phyloP scores from a whole-genome alignment of 2,329 filamentous ascomycete species.

The Aspergillus costaricaensis region DNA sequence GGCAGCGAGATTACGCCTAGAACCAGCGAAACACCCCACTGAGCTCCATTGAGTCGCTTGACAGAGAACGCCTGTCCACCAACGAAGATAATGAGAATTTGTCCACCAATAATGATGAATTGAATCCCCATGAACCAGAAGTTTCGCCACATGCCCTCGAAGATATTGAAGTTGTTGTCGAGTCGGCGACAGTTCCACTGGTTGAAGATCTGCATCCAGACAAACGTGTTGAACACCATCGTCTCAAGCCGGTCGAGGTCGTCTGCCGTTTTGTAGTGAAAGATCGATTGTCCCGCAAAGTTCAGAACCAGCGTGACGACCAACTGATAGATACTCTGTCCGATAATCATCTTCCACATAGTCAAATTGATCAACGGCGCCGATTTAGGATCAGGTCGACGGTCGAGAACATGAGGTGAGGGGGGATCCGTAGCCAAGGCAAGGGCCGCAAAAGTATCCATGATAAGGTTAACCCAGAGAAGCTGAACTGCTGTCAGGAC shows the following conservation, averaged over 20 bases:
- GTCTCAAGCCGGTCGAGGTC: conserved; percentile 35
- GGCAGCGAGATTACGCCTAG: conserved; percentile 69
- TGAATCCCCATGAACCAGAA: conserved; percentile 62
- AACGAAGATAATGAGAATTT: conserved; percentile 71
- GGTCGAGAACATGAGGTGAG: conserved; percentile 58
- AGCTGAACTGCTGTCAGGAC: conserved; percentile 68
- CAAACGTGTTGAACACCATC: conserved; percentile 49
- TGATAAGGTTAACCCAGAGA: conserved; percentile 70
- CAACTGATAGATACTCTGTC: conserved; percentile 47
- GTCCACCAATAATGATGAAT: conserved; percentile 66
- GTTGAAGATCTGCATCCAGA: conserved; percentile 54
- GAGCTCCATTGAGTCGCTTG: conserved; percentile 59
- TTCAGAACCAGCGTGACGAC: conserved; percentile 49
- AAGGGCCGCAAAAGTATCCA: conserved; percentile 69
- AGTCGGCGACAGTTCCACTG: conserved; percentile 51
- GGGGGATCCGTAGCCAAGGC: conserved; percentile 67
- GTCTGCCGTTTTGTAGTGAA: conserved; percentile 27
- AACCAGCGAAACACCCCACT: conserved; percentile 71
- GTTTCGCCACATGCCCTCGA: conserved; percentile 46
- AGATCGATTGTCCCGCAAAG: conserved; percentile 43
- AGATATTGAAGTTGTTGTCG: conserved; percentile 48
- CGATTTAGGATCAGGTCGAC: conserved; percentile 51
- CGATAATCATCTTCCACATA: conserved; percentile 52
- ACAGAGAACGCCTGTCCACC: conserved; percentile 69
- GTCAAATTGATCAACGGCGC: conserved; percentile 49